Conservation (phyloP, 1,139 yeast genomes). For the Geotrichum cucujoidarum region DNA sequence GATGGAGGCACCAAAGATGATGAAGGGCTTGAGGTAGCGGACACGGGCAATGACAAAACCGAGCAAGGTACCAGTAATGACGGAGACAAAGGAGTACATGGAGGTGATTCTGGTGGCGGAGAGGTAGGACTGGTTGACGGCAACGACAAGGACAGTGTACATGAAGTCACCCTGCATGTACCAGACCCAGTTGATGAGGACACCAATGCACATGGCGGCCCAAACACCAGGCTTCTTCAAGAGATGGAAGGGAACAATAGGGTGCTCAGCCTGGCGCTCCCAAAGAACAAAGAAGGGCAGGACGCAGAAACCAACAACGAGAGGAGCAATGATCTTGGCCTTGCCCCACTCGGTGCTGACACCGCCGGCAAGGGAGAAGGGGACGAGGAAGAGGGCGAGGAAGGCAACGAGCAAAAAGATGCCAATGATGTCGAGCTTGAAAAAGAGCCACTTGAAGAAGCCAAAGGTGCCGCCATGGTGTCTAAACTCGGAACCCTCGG, state of each 20-base stretch:
- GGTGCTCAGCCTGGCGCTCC: conserved; percentile 53
- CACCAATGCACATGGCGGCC: conserved; percentile 53
- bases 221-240: conserved; percentile 65
- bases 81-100: conserved; percentile 60
- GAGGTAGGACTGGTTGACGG: conserved; percentile 51
- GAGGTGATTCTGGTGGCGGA: conserved; percentile 66
- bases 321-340: conserved; percentile 58
- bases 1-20: conserved; percentile 50
- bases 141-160: conserved; percentile 59
- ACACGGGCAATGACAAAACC: conserved; percentile 51
- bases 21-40: conserved; percentile 55
- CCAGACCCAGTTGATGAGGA: conserved; percentile 54
- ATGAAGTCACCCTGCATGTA: conserved; percentile 66
- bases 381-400: conserved; percentile 49
- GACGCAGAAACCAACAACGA: conserved; percentile 56
- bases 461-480: conserved; percentile 30
- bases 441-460: conserved; percentile 34
- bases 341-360: conserved; percentile 46
- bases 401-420: conserved; percentile 46
- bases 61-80: conserved; percentile 54
- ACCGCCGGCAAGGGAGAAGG: conserved; percentile 61
- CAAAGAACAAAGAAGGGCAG: conserved; percentile 51
- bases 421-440: conserved; percentile 56
- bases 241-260: conserved; percentile 55
- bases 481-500: conserved; percentile 31